Conservation (phyloP, 1,284 basidiomycete genomes). For the Malassezia sp. region DNA sequence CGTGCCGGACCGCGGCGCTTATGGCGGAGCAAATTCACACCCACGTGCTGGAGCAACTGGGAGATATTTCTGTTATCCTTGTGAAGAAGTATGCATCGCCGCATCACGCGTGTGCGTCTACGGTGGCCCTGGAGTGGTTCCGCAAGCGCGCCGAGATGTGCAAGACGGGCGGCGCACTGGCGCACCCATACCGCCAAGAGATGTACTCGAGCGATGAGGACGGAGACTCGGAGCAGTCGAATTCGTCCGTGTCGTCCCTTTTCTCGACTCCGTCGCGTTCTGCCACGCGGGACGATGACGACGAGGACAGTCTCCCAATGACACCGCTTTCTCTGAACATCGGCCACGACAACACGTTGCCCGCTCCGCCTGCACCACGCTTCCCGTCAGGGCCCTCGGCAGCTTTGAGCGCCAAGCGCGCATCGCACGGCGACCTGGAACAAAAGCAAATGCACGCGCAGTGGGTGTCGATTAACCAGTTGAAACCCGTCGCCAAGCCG, state of each 20-base stretch:
- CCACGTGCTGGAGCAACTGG: too few species aligned
- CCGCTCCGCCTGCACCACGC: too few species aligned
- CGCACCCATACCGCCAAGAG: slow-evolving; percentile 17
- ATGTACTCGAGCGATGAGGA: slow-evolving; percentile 22
- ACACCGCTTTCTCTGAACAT: slow-evolving; percentile 42
- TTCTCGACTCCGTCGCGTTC: slow-evolving; percentile 42
- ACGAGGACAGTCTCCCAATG: slow-evolving; percentile 44
- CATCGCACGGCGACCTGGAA: background rate
- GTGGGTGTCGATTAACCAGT: background rate
- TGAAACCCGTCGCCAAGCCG: slow-evolving; percentile 14
- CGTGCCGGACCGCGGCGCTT: slow-evolving; percentile 49
- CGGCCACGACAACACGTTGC: slow-evolving; percentile 23
- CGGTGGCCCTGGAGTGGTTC: slow-evolving; percentile 82
- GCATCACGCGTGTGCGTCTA: slow-evolving; percentile 87
- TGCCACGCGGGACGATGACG: slow-evolving; percentile 40
- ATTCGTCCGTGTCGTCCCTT: slow-evolving; percentile 31
- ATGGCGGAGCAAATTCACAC: slow-evolving; percentile 72
- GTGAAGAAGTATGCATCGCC: slow-evolving; percentile 94
- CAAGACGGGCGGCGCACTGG: slow-evolving; percentile 17
- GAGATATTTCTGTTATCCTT: slow-evolving; percentile 80
- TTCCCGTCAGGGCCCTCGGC: too few species aligned
- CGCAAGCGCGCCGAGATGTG: slow-evolving; percentile 23
- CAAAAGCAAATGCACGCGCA: background rate
- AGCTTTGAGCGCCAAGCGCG: background rate
- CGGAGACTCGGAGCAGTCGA: slow-evolving; percentile 30